A percentile compares a stretch with the other conserved stretches of the same genome.
Evolutionary conservation across 805 yeast species (phyloP).

Genomic region (Maudiozyma bulderi): DNA sequence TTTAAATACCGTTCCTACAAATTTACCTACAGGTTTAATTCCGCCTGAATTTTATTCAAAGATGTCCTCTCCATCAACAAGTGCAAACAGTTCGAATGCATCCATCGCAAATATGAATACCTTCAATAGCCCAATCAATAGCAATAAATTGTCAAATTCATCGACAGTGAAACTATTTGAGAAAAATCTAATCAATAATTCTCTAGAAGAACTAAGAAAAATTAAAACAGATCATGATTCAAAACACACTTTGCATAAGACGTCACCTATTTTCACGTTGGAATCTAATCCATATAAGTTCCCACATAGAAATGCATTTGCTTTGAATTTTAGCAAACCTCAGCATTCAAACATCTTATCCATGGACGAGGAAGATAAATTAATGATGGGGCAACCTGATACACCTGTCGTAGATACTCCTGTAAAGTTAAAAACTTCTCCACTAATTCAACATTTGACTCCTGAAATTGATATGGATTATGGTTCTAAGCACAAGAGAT

Average conservation of each 20-base stretch:
- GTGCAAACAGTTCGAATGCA: slow-evolving; percentile 24
- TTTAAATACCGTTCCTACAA: neutral
- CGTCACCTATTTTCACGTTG: slow-evolving; percentile 4
- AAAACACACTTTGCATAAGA: neutral
- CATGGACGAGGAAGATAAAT: slow-evolving; percentile 24
- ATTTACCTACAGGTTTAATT: slow-evolving; percentile 18
- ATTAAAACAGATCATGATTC: slow-evolving; percentile 2
- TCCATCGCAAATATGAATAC: slow-evolving; percentile 11
- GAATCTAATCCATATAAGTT: neutral
- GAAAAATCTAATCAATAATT: slow-evolving; percentile 20
- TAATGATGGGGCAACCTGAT: slow-evolving; percentile 20
- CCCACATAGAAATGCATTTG: slow-evolving; percentile 7
- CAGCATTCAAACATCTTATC: slow-evolving; percentile 3
- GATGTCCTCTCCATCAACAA: slow-evolving; percentile 26
- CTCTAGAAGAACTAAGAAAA: slow-evolving; percentile 22
- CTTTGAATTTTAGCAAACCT: slow-evolving; percentile 5
- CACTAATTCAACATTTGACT: neutral
- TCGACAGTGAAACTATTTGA: slow-evolving; percentile 13
- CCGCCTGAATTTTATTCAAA: slow-evolving; percentile 30
- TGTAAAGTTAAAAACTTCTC: neutral
- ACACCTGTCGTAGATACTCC: neutral
- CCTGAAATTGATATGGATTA: neutral
- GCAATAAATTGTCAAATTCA: neutral
- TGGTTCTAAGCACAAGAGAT: neutral
- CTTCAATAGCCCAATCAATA: neutral